These are phyloP conservation scores for Cryptococcus sp. DNA, from an alignment of 1,284 basidiomycete genomes.

Conservation along the genomic window DNA sequence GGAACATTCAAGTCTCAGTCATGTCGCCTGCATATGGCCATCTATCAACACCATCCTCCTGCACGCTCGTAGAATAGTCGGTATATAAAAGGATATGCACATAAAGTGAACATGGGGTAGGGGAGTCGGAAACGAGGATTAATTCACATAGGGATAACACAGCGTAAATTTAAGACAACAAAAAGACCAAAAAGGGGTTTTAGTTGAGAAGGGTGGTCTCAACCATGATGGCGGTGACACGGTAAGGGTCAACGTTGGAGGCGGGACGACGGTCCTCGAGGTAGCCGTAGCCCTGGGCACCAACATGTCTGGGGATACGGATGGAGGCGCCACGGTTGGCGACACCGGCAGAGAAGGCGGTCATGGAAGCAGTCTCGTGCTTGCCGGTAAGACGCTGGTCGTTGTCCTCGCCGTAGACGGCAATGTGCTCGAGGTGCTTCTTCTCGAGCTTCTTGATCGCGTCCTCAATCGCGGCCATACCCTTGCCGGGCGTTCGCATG, in stretches of 20 bases:
- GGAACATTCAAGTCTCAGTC: not conserved
- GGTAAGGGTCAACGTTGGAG: conserved; percentile 94
- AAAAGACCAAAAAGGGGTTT: not conserved
- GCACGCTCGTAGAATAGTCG: not conserved
- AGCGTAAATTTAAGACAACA: not conserved
- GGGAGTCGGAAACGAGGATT: not conserved
- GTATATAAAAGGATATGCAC: not conserved
- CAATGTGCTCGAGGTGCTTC: conserved; percentile 87
- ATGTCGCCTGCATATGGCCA: too few relatives aligned
- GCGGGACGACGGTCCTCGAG: conserved; percentile 95
- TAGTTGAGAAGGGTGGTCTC: conserved; percentile 71
- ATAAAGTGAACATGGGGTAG: not conserved
- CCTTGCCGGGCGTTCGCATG: conserved; percentile 85
- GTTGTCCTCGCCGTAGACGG: conserved; percentile 96
- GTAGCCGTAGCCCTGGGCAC: conserved; percentile 90
- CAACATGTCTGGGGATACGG: conserved; percentile 84
- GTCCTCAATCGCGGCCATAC: conserved; percentile 89
- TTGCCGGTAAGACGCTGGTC: conserved; percentile 85
- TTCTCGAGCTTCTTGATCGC: conserved; percentile 88
- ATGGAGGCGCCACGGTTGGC: conserved; percentile 93
- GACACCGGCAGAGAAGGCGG: conserved; percentile 88
- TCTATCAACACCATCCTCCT: not conserved
- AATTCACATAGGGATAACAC: not conserved
- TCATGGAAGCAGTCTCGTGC: conserved; percentile 97
- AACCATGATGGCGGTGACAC: conserved; percentile 81